Base-by-base conservation (phyloP, 1,284 basidiomycete species). In the Laetiporus sulphureus region DNA sequence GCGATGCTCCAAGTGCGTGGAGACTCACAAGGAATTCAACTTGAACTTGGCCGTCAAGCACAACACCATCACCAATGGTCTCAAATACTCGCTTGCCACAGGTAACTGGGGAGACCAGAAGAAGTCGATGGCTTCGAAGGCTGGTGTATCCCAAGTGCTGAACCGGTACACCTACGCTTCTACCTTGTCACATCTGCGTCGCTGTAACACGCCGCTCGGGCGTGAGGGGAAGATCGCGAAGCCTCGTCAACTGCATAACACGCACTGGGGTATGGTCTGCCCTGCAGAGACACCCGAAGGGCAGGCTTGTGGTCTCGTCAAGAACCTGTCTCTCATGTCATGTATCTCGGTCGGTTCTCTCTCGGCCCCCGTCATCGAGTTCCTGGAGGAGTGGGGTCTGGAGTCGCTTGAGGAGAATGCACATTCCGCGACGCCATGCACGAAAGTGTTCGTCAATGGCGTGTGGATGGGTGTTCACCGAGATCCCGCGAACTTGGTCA, bases 381-480 rank as follows among this genome's bases (percentile, higher is more conserved):
- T 99, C 69, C 71, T 99, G 71, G 91, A 98, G 60, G 95, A 98
- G 68, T 98, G 95, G 91, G 95, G 93, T 54, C 68, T 96, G 53
- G 91, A 96, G 63, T 89, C 88, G 23, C 64, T 95, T 46, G 90
- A 93, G 59, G 91, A 96, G 63, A 94, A 91, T 56, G 83, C 85
- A 0, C 81, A 88, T 58, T 89, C 90, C 13, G 73, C 83, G 15
- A 79, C 77, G 12, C 81, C 82, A 11, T 90, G 84, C 45, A 98
- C 95, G 25, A 99, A 99, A 67, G 91, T 99, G 29, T 99, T 99
- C 64, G 91, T 99, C 50, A 99, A 99, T 57, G 96, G 96, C 59
- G 93, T 98, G 8, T 99, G 96, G 96, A 92, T 97, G 77, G 96
- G 96, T 51, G 91, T 98, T n/a, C 94, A 98, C 66, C 88, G 93